Conservation (phyloP, 2,329 filamentous ascomycete species). For the Aureobasidium sp. region DNA sequence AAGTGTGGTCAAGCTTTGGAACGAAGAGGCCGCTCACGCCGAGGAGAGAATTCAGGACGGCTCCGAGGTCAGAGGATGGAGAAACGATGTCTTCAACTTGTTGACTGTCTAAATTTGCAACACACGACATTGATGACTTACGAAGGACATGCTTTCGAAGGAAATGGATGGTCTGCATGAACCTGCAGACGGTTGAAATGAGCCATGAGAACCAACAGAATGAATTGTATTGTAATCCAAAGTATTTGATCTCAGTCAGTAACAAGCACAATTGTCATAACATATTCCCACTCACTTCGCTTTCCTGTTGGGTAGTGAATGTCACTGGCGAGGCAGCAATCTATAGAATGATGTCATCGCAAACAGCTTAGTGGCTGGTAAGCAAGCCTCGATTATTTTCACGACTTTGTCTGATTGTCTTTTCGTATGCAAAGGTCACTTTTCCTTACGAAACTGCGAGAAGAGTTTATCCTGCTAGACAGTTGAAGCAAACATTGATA, state of each 20-base stretch:
- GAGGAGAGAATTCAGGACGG: constrained; percentile 63
- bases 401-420: too few relatives aligned
- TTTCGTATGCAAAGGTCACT: background rate
- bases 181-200: background rate
- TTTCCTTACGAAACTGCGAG: too few relatives aligned
- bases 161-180: background rate
- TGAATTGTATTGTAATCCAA: background rate
- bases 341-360: background rate
- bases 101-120: background rate
- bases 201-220: background rate
- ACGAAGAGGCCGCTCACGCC: constrained; percentile 64
- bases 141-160: background rate
- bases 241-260: background rate
- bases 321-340: background rate
- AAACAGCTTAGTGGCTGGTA: background rate
- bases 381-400: background rate
- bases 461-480: background rate
- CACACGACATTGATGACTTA: background rate
- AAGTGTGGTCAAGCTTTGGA: constrained; percentile 83
- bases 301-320: background rate
- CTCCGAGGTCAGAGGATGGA: constrained; percentile 63
- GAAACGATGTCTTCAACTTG: constrained; percentile 71
- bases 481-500: background rate
- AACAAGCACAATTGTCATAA: background rate
- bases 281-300: background rate